Percentiles rank a stretch among this genome's conserved stretches.
Evolutionary conservation across 1,139 yeast species (phyloP).

Genomic region (Yamadazyma blattariae): DNA sequence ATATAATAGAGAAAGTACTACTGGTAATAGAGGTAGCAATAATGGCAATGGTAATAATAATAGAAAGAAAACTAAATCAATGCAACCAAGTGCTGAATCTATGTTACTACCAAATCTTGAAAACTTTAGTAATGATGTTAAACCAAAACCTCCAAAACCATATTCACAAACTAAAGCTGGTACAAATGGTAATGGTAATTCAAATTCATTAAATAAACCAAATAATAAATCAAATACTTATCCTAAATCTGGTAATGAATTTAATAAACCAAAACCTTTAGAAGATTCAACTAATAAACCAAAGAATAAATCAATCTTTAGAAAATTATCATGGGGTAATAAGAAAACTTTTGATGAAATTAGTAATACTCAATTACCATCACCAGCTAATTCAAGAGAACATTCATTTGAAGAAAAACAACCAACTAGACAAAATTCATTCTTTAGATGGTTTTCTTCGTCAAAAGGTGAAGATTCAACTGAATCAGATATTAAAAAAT

Average conservation of each 20-base stretch:
- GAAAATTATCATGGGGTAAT: constrained; percentile 61
- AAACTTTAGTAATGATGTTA: constrained; percentile 1
- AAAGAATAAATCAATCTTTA: constrained; percentile 52
- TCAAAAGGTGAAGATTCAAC: constrained; percentile 11
- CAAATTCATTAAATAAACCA: not conserved
- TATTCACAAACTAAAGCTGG: constrained; percentile 24
- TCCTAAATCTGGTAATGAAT: constrained; percentile 9
- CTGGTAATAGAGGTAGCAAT: constrained; percentile 1
- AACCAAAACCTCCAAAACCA: constrained; percentile 15
- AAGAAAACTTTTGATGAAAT: constrained; percentile 31
- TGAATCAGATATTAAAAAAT: constrained; percentile 33
- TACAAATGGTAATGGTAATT: too few relatives aligned
- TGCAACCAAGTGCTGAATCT: constrained; percentile 35
- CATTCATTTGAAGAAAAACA: constrained; percentile 30
- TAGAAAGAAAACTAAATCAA: constrained; percentile 20
- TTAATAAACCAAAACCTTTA: constrained; percentile 12
- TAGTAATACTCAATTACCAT: constrained; percentile 29
- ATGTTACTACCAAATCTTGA: constrained; percentile 35
- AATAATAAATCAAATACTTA: constrained; percentile 3
- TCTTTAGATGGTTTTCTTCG: constrained; percentile 46
- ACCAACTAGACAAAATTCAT: constrained; percentile 20
- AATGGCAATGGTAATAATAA: constrained; percentile 7
- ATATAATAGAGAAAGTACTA: too few relatives aligned
- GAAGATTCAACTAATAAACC: constrained; percentile 22
- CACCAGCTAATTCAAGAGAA: constrained; percentile 36